Percentiles rank a stretch among this genome's conserved stretches.
Evolutionary conservation across 352 stramenopile species (phyloP).

Genomic region (Globisporangium paddicum): DNA sequence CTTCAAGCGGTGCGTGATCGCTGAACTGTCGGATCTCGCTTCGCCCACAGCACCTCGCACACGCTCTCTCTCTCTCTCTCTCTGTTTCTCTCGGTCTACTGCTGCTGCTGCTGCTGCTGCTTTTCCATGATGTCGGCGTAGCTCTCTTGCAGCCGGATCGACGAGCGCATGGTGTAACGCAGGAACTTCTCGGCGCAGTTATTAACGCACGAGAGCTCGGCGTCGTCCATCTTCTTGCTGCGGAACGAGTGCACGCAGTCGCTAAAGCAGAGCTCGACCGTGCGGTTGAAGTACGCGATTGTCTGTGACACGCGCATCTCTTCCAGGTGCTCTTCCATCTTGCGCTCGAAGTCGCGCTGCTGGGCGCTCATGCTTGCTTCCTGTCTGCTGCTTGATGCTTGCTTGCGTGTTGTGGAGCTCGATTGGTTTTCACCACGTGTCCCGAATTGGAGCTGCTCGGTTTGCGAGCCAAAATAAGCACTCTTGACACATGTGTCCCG

Average conservation of each 20-base stretch:
- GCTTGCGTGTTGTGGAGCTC: background rate
- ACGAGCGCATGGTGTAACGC: conserved; percentile 89
- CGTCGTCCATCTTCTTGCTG: conserved; percentile 90
- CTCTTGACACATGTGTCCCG: background rate
- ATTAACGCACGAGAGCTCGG: conserved; percentile 85
- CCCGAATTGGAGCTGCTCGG: conserved; percentile 2
- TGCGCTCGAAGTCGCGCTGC: conserved; percentile 84
- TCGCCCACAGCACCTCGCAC: background rate
- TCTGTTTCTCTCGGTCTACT: conserved; percentile 32
- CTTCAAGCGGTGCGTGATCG: background rate
- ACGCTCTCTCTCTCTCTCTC: conserved; percentile 1
- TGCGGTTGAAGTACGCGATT: conserved; percentile 87
- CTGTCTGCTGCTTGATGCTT: background rate
- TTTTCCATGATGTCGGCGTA: conserved; percentile 86
- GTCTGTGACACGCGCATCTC: conserved; percentile 89
- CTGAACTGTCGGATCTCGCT: background rate
- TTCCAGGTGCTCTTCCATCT: conserved; percentile 90
- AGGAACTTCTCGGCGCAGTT: conserved; percentile 90
- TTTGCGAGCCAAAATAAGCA: background rate
- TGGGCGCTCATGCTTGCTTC: conserved; percentile 36
- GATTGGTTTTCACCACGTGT: conserved; percentile 7
- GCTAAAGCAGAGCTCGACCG: conserved; percentile 86
- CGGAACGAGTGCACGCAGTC: conserved; percentile 89
- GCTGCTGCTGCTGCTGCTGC: conserved; percentile 60
- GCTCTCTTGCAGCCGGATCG: conserved; percentile 84